These are phyloP conservation scores for Wickerhamiella brachini DNA, from an alignment of 805 yeast species.

Conservation along the genomic window DNA sequence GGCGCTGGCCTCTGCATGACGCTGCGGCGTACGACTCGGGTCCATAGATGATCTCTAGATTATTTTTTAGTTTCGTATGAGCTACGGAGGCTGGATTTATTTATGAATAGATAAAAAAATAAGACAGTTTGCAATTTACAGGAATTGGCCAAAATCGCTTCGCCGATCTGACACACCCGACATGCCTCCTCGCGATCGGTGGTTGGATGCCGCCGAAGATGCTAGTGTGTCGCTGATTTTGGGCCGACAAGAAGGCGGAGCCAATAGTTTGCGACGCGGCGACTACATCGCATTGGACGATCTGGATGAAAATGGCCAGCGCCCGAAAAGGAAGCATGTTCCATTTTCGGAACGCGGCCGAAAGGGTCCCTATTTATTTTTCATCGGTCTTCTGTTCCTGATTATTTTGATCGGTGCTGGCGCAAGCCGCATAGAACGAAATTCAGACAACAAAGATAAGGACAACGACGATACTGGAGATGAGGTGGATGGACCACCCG, in stretches of 20 bases:
- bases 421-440: not conserved
- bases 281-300: conserved; percentile 16
- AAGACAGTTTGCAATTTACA: too few species aligned
- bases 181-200: not conserved
- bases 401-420: conserved; percentile 4
- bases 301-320: conserved; percentile 13
- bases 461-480: not conserved
- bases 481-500: conserved; percentile 2
- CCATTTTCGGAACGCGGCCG: not conserved
- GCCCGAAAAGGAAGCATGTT: not conserved
- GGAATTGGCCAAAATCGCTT: not conserved
- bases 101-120: too few species aligned
- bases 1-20: not conserved
- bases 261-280: not conserved
- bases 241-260: conserved; percentile 11
- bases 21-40: not conserved
- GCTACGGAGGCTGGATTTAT: too few species aligned
- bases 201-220: conserved; percentile 11
- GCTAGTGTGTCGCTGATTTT: conserved; percentile 14
- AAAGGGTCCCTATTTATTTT: conserved; percentile 1
- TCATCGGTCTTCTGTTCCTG: conserved; percentile 5
- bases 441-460: not conserved
- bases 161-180: not conserved
- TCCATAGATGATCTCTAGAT: too few species aligned
- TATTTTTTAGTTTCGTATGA: too few species aligned